A percentile compares a stretch with the other conserved stretches of the same genome.
Evolutionary conservation across 306 rosid genomes (phyloP).

Genomic region (Cucumis melo): DNA sequence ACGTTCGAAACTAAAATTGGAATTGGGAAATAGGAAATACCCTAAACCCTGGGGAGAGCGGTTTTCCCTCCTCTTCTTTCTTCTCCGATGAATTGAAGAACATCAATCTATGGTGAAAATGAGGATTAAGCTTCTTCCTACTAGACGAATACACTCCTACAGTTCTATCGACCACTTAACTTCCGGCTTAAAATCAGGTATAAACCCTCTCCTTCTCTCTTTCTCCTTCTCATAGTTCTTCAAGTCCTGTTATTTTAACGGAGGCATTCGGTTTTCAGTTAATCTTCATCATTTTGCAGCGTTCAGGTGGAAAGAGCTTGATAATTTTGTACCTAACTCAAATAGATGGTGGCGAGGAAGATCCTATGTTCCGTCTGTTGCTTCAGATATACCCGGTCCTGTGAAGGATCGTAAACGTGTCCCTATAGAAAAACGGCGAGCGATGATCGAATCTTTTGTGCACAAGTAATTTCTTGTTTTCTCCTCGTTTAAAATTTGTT

Average conservation of each 20-base stretch:
- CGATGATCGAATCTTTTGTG: constrained; percentile 3
- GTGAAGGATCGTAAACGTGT: neutral
- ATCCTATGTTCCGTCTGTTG: neutral
- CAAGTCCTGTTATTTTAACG: neutral
- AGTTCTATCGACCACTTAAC: neutral
- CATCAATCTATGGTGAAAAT: neutral
- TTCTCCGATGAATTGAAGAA: neutral
- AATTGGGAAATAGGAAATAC: too few relatives aligned
- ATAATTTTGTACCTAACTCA: neutral
- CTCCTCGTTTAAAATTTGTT: neutral
- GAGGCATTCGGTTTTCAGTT: neutral
- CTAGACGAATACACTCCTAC: neutral
- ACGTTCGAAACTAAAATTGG: too few relatives aligned
- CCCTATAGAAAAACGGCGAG: neutral
- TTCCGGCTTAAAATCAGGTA: neutral
- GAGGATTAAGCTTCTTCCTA: neutral
- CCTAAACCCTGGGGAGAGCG: neutral
- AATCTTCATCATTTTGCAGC: neutral
- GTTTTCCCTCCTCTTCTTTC: neutral
- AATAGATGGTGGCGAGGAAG: neutral
- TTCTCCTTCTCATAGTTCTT: neutral
- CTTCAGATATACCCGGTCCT: neutral
- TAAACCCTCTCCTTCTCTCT: neutral
- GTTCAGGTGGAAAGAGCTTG: neutral
- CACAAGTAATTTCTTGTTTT: constrained; percentile 1